These are phyloP conservation scores for Hypseocharis bilobata DNA, from an alignment of 441 rosid species.

Conservation along the genomic window DNA sequence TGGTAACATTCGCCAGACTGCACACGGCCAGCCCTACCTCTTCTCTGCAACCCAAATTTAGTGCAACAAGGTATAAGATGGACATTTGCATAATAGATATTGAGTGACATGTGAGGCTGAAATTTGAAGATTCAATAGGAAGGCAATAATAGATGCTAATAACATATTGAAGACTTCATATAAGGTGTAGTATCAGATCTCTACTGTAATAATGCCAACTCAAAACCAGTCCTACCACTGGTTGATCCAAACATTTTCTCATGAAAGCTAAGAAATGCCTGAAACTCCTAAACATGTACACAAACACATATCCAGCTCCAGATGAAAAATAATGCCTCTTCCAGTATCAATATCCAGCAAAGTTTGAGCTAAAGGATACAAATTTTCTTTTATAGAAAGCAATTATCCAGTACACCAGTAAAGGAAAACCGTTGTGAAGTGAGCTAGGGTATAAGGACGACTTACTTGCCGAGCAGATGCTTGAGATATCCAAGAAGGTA, in stretches of 20 bases:
- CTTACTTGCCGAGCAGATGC: slow-evolving; percentile 89
- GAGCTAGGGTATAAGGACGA: slow-evolving; percentile 18
- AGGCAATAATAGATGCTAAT: slow-evolving; percentile 10
- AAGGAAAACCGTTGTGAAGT: background rate
- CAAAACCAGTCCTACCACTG: too few relatives aligned
- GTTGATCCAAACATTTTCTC: slow-evolving; percentile 9
- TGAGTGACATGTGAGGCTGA: slow-evolving; percentile 2
- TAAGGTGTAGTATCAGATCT: background rate
- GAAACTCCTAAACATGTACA: slow-evolving; percentile 1
- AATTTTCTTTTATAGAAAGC: background rate
- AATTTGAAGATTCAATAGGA: slow-evolving; percentile 6
- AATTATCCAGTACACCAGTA: background rate
- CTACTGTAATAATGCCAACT: slow-evolving; percentile 7
- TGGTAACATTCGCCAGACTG: slow-evolving; percentile 94
- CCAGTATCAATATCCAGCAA: background rate
- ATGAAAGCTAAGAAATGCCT: slow-evolving; percentile 10
- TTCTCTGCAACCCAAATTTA: slow-evolving; percentile 48
- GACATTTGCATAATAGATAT: slow-evolving; percentile 9
- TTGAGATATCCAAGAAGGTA: slow-evolving; percentile 96
- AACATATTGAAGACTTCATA: background rate
- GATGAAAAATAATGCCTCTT: background rate
- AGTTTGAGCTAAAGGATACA: background rate
- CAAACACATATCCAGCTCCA: background rate
- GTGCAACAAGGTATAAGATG: slow-evolving; percentile 12
- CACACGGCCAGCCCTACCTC: slow-evolving; percentile 96